Base-by-base conservation (phyloP, 1,284 basidiomycete species). In the Cryptococcus sp. region DNA sequence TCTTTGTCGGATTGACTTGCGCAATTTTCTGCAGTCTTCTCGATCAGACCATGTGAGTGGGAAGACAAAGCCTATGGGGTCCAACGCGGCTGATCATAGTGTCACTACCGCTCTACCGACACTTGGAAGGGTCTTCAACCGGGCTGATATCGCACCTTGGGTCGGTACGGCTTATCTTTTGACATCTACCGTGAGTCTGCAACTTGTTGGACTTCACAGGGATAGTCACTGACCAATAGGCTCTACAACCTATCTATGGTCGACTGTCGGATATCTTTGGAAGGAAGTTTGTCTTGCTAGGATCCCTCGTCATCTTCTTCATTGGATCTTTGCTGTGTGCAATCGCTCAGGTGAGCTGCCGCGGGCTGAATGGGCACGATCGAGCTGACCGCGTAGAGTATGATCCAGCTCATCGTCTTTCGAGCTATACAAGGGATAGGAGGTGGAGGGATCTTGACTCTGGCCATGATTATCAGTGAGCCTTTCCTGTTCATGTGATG, bases 201-300 rank as follows among this genome's bases (percentile, higher is more conserved):
- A n/a, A n/a, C n/a, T 31, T 19, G 2, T 40, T 10, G 18, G 4
- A 34, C 5, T 11, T 36, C 45, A 23, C 1, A 22, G 33, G 23
- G 21, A 19, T n/a, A 7, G 22, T 39, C 5, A 22, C 41, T 43
- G 26, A 43, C 18, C 18, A 16, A 18, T 82, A 84, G 6, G 79
- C 81, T 14, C 82, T 84, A 55, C 85, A 86, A 65, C 77, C 71
- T 1, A 68, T 79, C 4, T 79, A 85, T 65, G 84, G 84, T 28
- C 78, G 83, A 5, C 79, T 86, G n/a, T 74, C 82, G 75, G 85
- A 88, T 57, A 86, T 85, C 31, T 87, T 86, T 57, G 86, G 86
- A 16, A 76, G 86, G 25, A 87, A 88, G 63, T 69, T 73, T 18
- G 79, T 81, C 0, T 73, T 87, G 35, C 77, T 81, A 35, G 68